Evolutionary conservation across 2,329 filamentous ascomycete genomes (phyloP).

Genomic region (Nannizziopsis arthrosporioides): DNA sequence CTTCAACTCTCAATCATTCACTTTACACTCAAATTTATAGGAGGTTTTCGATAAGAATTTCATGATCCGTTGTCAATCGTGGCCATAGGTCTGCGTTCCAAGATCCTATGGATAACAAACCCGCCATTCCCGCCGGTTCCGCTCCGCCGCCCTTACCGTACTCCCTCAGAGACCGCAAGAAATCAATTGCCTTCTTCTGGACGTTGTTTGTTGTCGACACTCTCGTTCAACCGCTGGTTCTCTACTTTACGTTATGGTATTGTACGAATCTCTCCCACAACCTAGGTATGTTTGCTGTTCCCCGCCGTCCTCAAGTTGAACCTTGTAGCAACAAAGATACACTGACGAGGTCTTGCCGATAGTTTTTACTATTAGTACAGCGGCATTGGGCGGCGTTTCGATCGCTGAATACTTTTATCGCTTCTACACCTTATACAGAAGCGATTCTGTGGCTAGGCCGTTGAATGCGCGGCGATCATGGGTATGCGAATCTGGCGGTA

Average conservation of each 20-base stretch:
- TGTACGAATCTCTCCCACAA: slow-evolving; percentile 39
- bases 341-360: not conserved
- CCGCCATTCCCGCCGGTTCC: slow-evolving; percentile 16
- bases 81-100: not conserved
- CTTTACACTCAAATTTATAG: too few relatives aligned
- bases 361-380: slow-evolving; percentile 36
- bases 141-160: slow-evolving; percentile 45
- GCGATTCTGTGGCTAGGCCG: slow-evolving; percentile 28
- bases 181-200: slow-evolving; percentile 49
- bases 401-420: slow-evolving; percentile 36
- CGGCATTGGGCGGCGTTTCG: slow-evolving; percentile 31
- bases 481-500: slow-evolving; percentile 21
- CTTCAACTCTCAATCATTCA: too few relatives aligned
- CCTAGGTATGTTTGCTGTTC: slow-evolving; percentile 20
- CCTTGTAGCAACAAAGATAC: too few relatives aligned
- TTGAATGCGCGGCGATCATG: slow-evolving; percentile 35
- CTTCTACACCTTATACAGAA: slow-evolving; percentile 30
- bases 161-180: slow-evolving; percentile 43
- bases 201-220: slow-evolving; percentile 48
- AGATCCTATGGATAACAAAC: slow-evolving; percentile 27
- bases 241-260: slow-evolving; percentile 53
- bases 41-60: not conserved
- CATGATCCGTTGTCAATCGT: not conserved
- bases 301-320: not conserved
- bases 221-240: slow-evolving; percentile 45